These are phyloP conservation scores for Solanum commersonii DNA, from an alignment of 257 asterid genomes.

Conservation along the genomic window DNA sequence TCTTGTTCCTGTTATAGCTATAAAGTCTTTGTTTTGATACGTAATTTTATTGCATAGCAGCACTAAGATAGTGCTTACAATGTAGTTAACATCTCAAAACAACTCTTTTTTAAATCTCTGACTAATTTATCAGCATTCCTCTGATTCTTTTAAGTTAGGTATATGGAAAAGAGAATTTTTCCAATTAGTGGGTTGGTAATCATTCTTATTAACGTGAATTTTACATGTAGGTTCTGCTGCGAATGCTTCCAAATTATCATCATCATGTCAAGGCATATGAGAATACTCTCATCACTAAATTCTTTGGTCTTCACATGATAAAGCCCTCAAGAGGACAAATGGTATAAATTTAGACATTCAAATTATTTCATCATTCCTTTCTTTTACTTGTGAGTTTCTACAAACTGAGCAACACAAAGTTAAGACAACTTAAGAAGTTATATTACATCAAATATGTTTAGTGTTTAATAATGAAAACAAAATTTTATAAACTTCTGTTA, in stretches of 20 bases:
- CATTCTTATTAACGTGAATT: background rate
- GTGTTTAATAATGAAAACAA: background rate
- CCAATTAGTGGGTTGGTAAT: background rate
- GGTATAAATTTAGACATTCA: constrained; percentile 27
- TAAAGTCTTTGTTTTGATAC: background rate
- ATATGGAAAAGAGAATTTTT: background rate
- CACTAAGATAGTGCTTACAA: background rate
- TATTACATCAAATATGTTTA: background rate
- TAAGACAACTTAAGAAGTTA: background rate
- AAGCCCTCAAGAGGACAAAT: constrained; percentile 85
- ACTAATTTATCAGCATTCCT: background rate
- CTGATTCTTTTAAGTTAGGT: background rate
- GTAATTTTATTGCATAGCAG: background rate
- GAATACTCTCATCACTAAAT: constrained; percentile 86
- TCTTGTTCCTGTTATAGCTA: background rate
- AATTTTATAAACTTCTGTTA: background rate
- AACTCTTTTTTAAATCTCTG: background rate
- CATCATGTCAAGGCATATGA: constrained; percentile 66
- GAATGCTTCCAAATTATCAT: constrained; percentile 91
- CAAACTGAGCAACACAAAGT: background rate
- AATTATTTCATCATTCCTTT: background rate
- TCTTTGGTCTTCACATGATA: constrained; percentile 96
- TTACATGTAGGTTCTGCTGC: constrained; percentile 64
- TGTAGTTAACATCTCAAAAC: background rate
- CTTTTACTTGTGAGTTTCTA: background rate